Evolutionary conservation across 305 asterid genomes (phyloP).

Genomic region (Fraxinus paxiana): DNA sequence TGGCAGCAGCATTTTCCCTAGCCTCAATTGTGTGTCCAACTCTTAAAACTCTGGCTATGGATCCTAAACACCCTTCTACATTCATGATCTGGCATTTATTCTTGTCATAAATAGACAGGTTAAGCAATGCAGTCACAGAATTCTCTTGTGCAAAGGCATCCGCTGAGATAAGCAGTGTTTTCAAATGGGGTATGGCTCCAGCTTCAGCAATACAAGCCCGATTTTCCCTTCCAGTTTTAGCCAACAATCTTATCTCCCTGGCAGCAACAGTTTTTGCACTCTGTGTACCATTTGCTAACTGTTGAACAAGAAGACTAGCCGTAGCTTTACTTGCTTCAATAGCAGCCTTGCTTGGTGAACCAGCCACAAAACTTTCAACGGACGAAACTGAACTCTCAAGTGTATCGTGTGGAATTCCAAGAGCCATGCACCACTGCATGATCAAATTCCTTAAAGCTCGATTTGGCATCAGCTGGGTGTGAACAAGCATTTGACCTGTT

Average conservation of each 20-base stretch:
- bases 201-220: conserved; percentile 83
- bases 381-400: conserved; percentile 53
- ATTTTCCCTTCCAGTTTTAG: conserved; percentile 72
- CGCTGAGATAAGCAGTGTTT: conserved; percentile 48
- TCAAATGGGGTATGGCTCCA: conserved; percentile 81
- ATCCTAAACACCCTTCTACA: conserved; percentile 61
- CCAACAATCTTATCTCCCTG: conserved; percentile 70
- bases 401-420: conserved; percentile 54
- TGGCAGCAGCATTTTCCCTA: conserved; percentile 91
- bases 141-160: conserved; percentile 81
- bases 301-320: conserved; percentile 52
- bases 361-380: conserved; percentile 29
- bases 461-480: conserved; percentile 65
- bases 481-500: conserved; percentile 74
- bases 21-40: conserved; percentile 75
- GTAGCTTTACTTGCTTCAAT: conserved; percentile 74
- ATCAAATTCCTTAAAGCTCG: conserved; percentile 72
- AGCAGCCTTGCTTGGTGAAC: conserved; percentile 61
- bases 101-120: conserved; percentile 73
- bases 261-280: conserved; percentile 81
- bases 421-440: conserved; percentile 73
- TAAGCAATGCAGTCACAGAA: conserved; percentile 82
- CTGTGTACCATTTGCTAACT: conserved; percentile 61
- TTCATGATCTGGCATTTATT: conserved; percentile 75
- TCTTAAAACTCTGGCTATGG: conserved; percentile 63